Percentiles rank a stretch among this genome's conserved stretches.
These are phyloP conservation scores for Leccinellum rugosiceps DNA, from an alignment of 768 basidiomycete species.

Conservation along the genomic window DNA sequence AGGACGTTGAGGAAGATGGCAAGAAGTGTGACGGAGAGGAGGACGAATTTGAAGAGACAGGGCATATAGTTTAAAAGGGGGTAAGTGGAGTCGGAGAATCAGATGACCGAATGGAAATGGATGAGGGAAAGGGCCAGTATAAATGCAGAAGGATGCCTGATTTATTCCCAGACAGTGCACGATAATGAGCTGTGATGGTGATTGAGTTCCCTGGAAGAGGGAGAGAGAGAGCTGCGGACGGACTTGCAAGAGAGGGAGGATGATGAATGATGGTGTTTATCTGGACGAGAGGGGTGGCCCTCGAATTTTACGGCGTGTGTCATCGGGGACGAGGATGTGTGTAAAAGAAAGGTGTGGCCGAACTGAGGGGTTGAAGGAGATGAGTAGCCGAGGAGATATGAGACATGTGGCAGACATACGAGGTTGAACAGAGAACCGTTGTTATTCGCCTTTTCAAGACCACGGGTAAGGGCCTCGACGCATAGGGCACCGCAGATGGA, in stretches of 20 bases:
- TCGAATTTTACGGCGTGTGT: conserved; percentile 45
- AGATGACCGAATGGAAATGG: conserved; percentile 67
- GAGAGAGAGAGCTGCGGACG: conserved; percentile 15
- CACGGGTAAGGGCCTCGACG: conserved; percentile 63
- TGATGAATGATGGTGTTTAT: conserved; percentile 69
- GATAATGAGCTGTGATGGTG: conserved; percentile 46
- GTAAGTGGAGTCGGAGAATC: conserved; percentile 46
- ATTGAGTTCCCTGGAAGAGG: neutral
- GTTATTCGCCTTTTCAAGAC: conserved; percentile 58
- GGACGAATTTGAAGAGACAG: conserved; percentile 64
- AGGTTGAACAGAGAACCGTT: conserved; percentile 68
- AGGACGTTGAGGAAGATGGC: conserved; percentile 60
- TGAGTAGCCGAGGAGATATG: neutral
- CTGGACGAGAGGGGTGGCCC: conserved; percentile 58
- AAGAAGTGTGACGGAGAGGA: conserved; percentile 54
- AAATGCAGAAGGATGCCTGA: conserved; percentile 62
- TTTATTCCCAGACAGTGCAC: conserved; percentile 66
- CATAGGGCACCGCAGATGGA: conserved; percentile 63
- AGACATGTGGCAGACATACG: conserved; percentile 41
- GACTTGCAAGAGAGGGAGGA: conserved; percentile 72
- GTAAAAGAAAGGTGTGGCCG: conserved; percentile 72
- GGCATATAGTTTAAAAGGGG: conserved; percentile 75
- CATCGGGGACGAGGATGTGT: conserved; percentile 67
- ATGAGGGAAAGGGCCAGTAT: conserved; percentile 55
- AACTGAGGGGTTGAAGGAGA: conserved; percentile 40